Base-by-base conservation (phyloP, 2,329 filamentous ascomycete species). In the Lachnellula willkommii region DNA sequence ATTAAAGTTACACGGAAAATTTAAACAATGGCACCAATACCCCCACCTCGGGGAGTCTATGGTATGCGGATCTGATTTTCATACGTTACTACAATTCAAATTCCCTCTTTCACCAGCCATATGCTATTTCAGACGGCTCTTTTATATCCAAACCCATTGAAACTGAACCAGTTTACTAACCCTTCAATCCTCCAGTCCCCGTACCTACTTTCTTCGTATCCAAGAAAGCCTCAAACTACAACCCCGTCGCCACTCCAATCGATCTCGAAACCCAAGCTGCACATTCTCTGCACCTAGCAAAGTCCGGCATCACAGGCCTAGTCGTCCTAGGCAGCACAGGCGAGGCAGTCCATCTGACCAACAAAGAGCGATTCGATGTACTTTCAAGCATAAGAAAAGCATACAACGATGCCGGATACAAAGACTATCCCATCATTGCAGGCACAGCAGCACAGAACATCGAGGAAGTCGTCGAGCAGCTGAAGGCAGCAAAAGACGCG, bases 311-410 rank as follows among this genome's bases (percentile, higher is more conserved):
- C 61, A 77, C 73, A 53, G 83, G 83, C 12, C 74, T 86, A 3
- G 82, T 86, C 2, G 74, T 85, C 36, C 75, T 85, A 37, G 83
- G 83, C 26, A 82, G 78, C 40, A 86, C 82, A 0, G 83, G 83
- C 56, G 83, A 86, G 69, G 82, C 82, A 2, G 79, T 85, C 24
- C 82, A 84, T 69, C 72, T 86, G 54, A 77, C 79, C 7, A 76
- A 75, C 55, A 68, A 73, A 35, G 83, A 86, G 67, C 79, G 83
- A 48, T 76, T 74, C 58, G 74, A 78, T 17, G 69, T 85, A 48
- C 73, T 86, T 49, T 73, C 73, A 7, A 75, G 75, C 46, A 77
- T 83, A 42, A 75, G 81, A 56, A 76, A 78, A 65, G 78, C 77
- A 7, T 70, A 84, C 37, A 76, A 80, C 47, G 74, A 76, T 46